Base-by-base conservation (phyloP, 139 green algal genomes). In the Astrephomene gubernaculifera region DNA sequence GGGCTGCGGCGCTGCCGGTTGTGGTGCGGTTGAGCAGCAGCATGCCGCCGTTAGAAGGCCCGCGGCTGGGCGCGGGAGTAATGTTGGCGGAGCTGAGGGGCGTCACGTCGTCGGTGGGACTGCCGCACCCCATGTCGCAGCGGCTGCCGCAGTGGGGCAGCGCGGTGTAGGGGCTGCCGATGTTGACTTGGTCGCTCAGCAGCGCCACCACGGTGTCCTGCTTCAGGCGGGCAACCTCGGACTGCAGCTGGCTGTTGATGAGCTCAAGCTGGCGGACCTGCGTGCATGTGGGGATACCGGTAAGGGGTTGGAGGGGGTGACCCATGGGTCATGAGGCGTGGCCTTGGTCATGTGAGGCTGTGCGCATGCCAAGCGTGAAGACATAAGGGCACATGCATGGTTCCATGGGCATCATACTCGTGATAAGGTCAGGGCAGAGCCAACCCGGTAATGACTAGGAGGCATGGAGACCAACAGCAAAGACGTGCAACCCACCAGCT, bases 261-360 rank as follows among this genome's bases (percentile, higher is more conserved):
- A 36, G n/a, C 61, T 72, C 60, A 27, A 83, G 76, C 76, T 83
- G 60, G 35, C 29, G 76, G 76, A 83, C 72, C 76, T 83, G 76
- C 29, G 38, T 21, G 36, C 38, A 9, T 52, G 38, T 31, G 33
- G 14, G 33, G 35, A 71, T 41, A 41, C 35, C 17, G 10, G 65
- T 33, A 49, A 7, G n/a, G 25, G 29, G 29, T 4, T 27, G 22
- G 61, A 57, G 49, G 49, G n/a, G n/a, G n/a, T n/a, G n/a, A n/a
- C n/a, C n/a, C n/a, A 57, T 25, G 49, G 49, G 49, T 57, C 49
- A 57, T 57, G 49, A 57, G 17, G n/a, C n/a, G n/a, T n/a, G n/a
- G n/a, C n/a, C n/a, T n/a, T n/a, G n/a, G n/a, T n/a, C n/a, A n/a
- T n/a, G n/a, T n/a, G n/a, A n/a, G n/a, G n/a, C n/a, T n/a, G n/a